Evolutionary conservation across 2,329 filamentous ascomycete species (phyloP).

Genomic region (Aureobasidium sp.): DNA sequence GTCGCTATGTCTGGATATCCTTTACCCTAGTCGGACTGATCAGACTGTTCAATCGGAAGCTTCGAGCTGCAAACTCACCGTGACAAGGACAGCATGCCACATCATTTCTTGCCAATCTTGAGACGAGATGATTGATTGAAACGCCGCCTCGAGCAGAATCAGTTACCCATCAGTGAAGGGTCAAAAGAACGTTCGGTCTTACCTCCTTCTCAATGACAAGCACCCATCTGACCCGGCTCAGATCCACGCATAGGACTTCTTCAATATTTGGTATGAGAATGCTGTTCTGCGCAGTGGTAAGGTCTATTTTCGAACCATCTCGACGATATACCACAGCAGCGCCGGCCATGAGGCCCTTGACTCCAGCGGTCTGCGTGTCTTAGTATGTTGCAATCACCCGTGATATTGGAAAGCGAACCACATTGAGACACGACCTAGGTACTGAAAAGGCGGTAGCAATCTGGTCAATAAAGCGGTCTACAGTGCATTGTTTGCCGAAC

Average conservation of each 20-base stretch:
- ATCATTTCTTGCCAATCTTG: constrained; percentile 47
- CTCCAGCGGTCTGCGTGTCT: constrained; percentile 53
- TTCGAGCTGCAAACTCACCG: constrained; percentile 38
- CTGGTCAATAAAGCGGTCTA: constrained; percentile 68
- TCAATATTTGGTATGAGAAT: constrained; percentile 52
- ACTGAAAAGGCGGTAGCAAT: constrained; percentile 63
- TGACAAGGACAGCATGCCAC: constrained; percentile 60
- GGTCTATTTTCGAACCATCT: constrained; percentile 40
- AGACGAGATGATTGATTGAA: constrained; percentile 57
- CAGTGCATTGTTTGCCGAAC: constrained; percentile 60
- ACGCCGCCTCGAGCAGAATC: constrained; percentile 55
- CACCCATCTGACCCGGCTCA: constrained; percentile 54
- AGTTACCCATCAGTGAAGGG: constrained; percentile 15
- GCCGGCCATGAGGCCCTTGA: constrained; percentile 65
- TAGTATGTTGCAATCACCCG: neutral
- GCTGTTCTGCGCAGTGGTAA: constrained; percentile 44
- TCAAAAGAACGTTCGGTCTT: constrained; percentile 15
- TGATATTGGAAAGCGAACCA: constrained; percentile 47
- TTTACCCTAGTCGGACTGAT: constrained; percentile 53
- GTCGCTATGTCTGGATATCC: constrained; percentile 74
- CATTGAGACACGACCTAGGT: constrained; percentile 59
- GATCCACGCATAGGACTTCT: constrained; percentile 45
- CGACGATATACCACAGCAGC: constrained; percentile 42
- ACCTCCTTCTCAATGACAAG: constrained; percentile 76
- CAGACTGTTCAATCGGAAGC: neutral